These are phyloP conservation scores for Ceratonia siliqua DNA, from an alignment of 306 rosid species.

Conservation along the genomic window DNA sequence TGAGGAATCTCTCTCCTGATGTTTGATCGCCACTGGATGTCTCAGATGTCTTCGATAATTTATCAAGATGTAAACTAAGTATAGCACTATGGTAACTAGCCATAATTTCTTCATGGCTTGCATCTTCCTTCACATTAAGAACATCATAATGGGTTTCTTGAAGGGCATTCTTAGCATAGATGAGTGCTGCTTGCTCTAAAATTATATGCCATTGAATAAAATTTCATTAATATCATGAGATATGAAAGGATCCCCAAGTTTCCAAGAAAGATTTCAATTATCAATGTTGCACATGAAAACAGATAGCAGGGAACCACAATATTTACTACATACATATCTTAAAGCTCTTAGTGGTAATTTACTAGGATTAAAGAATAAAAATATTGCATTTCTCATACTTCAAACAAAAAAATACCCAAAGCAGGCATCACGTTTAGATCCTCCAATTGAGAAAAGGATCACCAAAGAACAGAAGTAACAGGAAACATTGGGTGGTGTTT, in stretches of 20 bases:
- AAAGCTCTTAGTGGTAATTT: background rate
- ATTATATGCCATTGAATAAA: background rate
- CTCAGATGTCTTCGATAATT: constrained; percentile 45
- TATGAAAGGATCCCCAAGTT: background rate
- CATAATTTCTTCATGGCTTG: constrained; percentile 73
- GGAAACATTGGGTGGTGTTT: too few species aligned
- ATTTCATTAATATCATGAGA: background rate
- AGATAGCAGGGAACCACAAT: background rate
- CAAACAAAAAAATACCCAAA: too few species aligned
- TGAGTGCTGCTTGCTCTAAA: constrained; percentile 18
- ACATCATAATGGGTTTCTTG: constrained; percentile 69
- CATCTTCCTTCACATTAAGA: constrained; percentile 66
- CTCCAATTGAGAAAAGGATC: too few species aligned
- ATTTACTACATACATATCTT: background rate
- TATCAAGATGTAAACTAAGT: constrained; percentile 84
- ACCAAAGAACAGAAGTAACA: too few species aligned
- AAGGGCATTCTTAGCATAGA: constrained; percentile 51
- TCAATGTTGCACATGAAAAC: background rate
- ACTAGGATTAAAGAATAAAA: background rate
- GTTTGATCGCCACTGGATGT: constrained; percentile 33
- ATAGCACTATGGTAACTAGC: constrained; percentile 70
- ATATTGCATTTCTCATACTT: background rate
- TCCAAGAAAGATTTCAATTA: background rate
- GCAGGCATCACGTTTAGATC: too few species aligned
- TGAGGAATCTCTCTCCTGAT: constrained; percentile 58